phyloP scores from a whole-genome alignment of 2,329 filamentous ascomycete species.

The Penicillium sp. region DNA sequence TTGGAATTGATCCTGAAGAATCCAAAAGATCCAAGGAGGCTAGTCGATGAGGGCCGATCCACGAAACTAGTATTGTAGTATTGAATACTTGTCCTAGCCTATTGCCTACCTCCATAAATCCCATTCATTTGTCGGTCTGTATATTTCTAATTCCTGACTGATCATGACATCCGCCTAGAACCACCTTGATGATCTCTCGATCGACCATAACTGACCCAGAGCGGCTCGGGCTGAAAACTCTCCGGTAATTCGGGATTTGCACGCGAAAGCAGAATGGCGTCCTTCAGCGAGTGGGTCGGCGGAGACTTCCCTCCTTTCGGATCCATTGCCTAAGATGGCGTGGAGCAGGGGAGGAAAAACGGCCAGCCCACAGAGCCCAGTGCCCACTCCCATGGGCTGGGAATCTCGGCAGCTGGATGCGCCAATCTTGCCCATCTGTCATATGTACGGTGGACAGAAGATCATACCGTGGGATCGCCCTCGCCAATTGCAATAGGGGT shows the following conservation, averaged over 20 bases:
- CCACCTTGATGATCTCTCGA: not conserved
- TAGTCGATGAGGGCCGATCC: not conserved
- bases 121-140: too few species aligned
- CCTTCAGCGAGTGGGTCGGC: conserved; percentile 17
- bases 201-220: not conserved
- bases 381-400: conserved; percentile 10
- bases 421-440: conserved; percentile 13
- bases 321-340: conserved; percentile 16
- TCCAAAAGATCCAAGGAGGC: not conserved
- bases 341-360: conserved; percentile 12
- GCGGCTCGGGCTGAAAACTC: not conserved
- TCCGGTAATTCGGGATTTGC: conserved; percentile 24
- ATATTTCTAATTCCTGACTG: not conserved
- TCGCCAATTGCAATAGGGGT: not conserved
- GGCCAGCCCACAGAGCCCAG: conserved; percentile 15
- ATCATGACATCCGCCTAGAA: not conserved
- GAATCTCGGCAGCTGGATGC: conserved; percentile 16
- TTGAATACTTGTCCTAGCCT: not conserved
- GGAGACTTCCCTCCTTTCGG: conserved; percentile 12
- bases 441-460: not conserved
- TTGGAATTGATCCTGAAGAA: not conserved
- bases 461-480: conserved; percentile 4
- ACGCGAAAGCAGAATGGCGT: conserved; percentile 3
- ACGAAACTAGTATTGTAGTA: not conserved
- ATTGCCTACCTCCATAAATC: not conserved